A percentile compares a stretch with the other conserved stretches of the same genome.
These are phyloP conservation scores for Pterocarpus macrocarpus DNA, from an alignment of 306 rosid species.

Conservation along the genomic window DNA sequence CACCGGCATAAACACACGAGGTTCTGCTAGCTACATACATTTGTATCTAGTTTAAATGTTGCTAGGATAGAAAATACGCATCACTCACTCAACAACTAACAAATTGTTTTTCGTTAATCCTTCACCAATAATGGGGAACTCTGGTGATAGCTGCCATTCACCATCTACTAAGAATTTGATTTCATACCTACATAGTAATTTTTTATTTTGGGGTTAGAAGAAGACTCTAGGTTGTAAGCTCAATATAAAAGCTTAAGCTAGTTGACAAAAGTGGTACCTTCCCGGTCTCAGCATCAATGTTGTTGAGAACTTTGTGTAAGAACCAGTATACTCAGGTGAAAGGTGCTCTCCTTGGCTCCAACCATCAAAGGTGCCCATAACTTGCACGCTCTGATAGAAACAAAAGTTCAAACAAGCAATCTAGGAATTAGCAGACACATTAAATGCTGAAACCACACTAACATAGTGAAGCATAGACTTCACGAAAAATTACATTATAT, in stretches of 20 bases:
- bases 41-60: neutral
- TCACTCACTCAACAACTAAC: conserved; percentile 69
- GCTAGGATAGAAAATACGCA: neutral
- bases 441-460: neutral
- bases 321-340: conserved; percentile 84
- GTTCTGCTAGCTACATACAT: neutral
- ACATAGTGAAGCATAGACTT: conserved; percentile 5
- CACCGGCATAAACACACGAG: neutral
- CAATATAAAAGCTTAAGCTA: conserved; percentile 6
- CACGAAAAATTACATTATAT: no score
- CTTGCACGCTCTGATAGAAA: conserved; percentile 78
- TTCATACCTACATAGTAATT: conserved; percentile 72
- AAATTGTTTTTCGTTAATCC: conserved; percentile 81
- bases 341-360: conserved; percentile 97
- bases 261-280: conserved; percentile 59
- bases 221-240: conserved; percentile 14
- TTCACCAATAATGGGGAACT: conserved; percentile 80
- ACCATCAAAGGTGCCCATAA: conserved; percentile 95
- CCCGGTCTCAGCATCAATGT: conserved; percentile 85
- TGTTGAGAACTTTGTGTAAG: conserved; percentile 81
- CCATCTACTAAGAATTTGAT: conserved; percentile 95
- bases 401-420: conserved; percentile 23
- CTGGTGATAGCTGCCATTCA: conserved; percentile 87
- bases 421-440: conserved; percentile 7
- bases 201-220: conserved; percentile 16